Evolutionary conservation across 1,139 yeast genomes (phyloP).

Genomic region (Torulaspora globosa): DNA sequence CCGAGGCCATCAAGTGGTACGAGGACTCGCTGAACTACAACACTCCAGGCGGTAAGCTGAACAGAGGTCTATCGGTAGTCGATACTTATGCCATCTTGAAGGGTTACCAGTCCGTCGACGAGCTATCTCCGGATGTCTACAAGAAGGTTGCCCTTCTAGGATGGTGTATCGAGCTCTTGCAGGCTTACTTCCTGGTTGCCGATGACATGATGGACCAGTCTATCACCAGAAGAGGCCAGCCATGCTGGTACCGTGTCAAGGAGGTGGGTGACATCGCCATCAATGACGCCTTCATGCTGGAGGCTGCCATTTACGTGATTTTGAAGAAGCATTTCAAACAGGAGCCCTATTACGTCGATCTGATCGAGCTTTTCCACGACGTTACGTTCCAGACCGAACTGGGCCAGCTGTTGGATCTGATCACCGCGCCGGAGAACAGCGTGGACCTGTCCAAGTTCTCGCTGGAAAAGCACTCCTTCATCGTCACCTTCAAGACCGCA

Average conservation of each 20-base stretch:
- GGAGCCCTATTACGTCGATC: conserved; percentile 81
- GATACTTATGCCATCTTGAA: conserved; percentile 86
- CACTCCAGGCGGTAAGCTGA: conserved; percentile 94
- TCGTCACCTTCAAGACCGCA: conserved; percentile 95
- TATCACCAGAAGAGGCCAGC: conserved; percentile 96
- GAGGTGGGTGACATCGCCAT: conserved; percentile 90
- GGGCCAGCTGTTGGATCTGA: conserved; percentile 91
- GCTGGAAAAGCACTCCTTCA: conserved; percentile 85
- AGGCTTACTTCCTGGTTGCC: conserved; percentile 94
- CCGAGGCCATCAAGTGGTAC: conserved; percentile 86
- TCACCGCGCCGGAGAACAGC: conserved; percentile 94
- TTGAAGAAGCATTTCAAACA: conserved; percentile 83
- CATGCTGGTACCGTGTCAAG: conserved; percentile 89
- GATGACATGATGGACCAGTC: conserved; percentile 99
- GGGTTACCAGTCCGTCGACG: conserved; percentile 53
- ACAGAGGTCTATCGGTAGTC: conserved; percentile 92
- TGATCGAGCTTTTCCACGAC: conserved; percentile 87
- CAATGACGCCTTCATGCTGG: conserved; percentile 95
- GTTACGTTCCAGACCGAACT: conserved; percentile 96
- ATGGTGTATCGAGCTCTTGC: conserved; percentile 92
- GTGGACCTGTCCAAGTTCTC: conserved; percentile 88
- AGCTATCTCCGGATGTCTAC: conserved; percentile 64
- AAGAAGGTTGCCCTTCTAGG: conserved; percentile 85
- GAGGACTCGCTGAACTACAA: conserved; percentile 71
- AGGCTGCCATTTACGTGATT: conserved; percentile 86